phyloP scores from a whole-genome alignment of 345 rosid genomes.

The Citrus sp. region DNA sequence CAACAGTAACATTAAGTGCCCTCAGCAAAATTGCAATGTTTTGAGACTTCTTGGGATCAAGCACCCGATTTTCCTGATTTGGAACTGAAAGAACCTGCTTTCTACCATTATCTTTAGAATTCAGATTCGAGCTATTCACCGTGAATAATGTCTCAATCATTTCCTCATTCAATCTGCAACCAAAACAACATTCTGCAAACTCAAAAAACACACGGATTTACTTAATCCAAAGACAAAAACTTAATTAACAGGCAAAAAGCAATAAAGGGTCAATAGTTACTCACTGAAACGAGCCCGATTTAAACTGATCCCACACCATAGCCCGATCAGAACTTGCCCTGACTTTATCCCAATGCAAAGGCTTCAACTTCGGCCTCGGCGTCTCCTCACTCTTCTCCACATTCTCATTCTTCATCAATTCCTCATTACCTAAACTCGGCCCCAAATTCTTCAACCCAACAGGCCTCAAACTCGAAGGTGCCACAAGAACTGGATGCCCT shows the following conservation, averaged over 20 bases:
- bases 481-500: slow-evolving; percentile 36
- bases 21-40: slow-evolving; percentile 86
- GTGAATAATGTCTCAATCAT: slow-evolving; percentile 90
- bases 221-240: not conserved
- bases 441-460: slow-evolving; percentile 20
- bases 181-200: slow-evolving; percentile 13
- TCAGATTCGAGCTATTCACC: slow-evolving; percentile 50
- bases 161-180: slow-evolving; percentile 86
- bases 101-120: slow-evolving; percentile 39
- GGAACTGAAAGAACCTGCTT: slow-evolving; percentile 25
- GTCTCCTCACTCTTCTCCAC: slow-evolving; percentile 47
- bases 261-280: slow-evolving; percentile 18
- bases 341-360: slow-evolving; percentile 99
- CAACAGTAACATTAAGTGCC: slow-evolving; percentile 87
- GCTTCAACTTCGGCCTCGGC: slow-evolving; percentile 69
- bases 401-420: slow-evolving; percentile 18
- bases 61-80: slow-evolving; percentile 64
- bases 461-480: slow-evolving; percentile 41
- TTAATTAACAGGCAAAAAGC: not conserved
- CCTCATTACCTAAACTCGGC: slow-evolving; percentile 12
- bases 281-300: slow-evolving; percentile 91
- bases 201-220: not conserved
- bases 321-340: slow-evolving; percentile 83
- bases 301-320: slow-evolving; percentile 97
- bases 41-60: slow-evolving; percentile 91